These are phyloP conservation scores for barrel medic (Medicago truncatula) DNA, from an alignment of 306 rosid species.

Conservation along the genomic window MtrunA17r5.0-ANR NC_053048.1:39546501-39547000, in stretches of 20 bases:
- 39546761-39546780: neutral
- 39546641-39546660: neutral
- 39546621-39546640: conserved; percentile 6
- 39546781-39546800: neutral
- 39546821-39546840: conserved; percentile 2
- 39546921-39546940: neutral
- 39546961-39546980: conserved; percentile 24
- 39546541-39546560: neutral
- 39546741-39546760: neutral
- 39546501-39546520: neutral
- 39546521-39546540: neutral
- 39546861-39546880: neutral
- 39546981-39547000: conserved; percentile 23
- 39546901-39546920: neutral
- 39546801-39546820: conserved; percentile 10
- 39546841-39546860: conserved; percentile 16
- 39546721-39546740: conserved; percentile 11
- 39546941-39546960: conserved; percentile 10
- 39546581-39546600: neutral
- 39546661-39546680: neutral
- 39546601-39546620: neutral
- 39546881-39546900: neutral
- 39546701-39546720: conserved; percentile 1
- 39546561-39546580: conserved; percentile 1
- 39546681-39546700: neutral